Evolutionary conservation across 148 eudicot species (phyloP).

Genomic region (Selenicereus undatus): DNA sequence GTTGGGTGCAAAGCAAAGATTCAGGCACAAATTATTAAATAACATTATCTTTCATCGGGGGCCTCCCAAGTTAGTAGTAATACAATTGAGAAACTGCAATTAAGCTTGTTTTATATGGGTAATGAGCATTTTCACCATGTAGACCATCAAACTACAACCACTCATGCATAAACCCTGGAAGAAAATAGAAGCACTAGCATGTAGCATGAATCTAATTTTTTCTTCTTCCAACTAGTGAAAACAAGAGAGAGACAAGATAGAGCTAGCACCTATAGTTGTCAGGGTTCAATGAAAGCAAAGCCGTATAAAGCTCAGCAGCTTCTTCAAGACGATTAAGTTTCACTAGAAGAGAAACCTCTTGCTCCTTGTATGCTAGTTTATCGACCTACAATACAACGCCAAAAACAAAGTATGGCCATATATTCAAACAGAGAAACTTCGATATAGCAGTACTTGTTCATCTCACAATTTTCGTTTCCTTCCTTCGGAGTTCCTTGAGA

Average conservation of each 20-base stretch:
- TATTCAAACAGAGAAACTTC: neutral
- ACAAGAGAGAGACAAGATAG: constrained; percentile 3
- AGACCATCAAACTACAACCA: neutral
- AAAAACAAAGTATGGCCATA: constrained; percentile 19
- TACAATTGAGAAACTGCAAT: neutral
- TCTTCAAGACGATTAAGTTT: constrained; percentile 72
- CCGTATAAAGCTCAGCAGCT: constrained; percentile 62
- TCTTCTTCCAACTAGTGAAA: neutral
- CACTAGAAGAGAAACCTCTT: constrained; percentile 78
- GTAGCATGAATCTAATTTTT: neutral
- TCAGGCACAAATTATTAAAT: neutral
- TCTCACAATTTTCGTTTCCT: constrained; percentile 78
- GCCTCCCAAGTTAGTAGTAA: neutral
- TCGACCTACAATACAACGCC: constrained; percentile 54
- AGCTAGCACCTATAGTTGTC: constrained; percentile 84
- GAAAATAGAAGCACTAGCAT: neutral
- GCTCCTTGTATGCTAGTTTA: constrained; percentile 81
- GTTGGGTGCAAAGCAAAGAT: neutral
- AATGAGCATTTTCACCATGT: neutral
- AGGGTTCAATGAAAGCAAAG: constrained; percentile 86
- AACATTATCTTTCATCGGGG: neutral
- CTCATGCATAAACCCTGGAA: neutral
- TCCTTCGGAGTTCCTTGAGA: constrained; percentile 74
- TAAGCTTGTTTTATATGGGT: neutral
- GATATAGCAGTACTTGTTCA: neutral